phyloP scores from a whole-genome alignment of 345 rosid species.

The Ceriops tagal region DNA sequence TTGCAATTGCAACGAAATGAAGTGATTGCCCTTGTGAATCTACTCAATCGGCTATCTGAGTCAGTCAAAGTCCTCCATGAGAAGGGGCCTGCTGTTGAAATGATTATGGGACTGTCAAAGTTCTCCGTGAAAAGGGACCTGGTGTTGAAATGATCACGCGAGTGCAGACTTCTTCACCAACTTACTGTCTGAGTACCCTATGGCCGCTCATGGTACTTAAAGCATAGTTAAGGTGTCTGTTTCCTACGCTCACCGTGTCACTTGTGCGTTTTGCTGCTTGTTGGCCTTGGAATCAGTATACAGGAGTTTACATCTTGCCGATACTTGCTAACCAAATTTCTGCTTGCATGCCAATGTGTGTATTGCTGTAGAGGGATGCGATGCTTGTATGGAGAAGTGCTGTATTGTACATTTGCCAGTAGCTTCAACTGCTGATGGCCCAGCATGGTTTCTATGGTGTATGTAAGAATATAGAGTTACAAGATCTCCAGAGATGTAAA shows the following conservation, averaged over 20 bases:
- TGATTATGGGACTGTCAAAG: slow-evolving; percentile 34
- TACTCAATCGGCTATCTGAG: slow-evolving; percentile 66
- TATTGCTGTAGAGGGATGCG: no score
- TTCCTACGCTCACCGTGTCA: not conserved
- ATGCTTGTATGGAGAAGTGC: no score
- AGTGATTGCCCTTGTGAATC: slow-evolving; percentile 74
- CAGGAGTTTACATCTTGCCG: no score
- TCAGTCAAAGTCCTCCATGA: slow-evolving; percentile 58
- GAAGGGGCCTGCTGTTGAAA: slow-evolving; percentile 49
- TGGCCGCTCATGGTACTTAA: slow-evolving; percentile 26
- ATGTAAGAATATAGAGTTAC: no score
- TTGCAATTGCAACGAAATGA: slow-evolving; percentile 69
- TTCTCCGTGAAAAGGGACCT: slow-evolving; percentile 55
- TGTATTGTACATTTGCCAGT: no score
- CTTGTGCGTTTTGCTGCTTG: no score
- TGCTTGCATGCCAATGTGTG: no score
- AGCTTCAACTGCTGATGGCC: no score
- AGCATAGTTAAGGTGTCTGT: slow-evolving; percentile 18
- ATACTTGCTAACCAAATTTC: no score
- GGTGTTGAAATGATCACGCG: slow-evolving; percentile 33
- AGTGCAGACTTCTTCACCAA: slow-evolving; percentile 18
- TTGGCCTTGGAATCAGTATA: no score
- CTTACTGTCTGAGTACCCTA: slow-evolving; percentile 19
- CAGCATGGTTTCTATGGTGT: no score
- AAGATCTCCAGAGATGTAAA: no score